phyloP scores from a whole-genome alignment of 768 basidiomycete genomes.

The Xerocomus brunneocitrinus region DNA sequence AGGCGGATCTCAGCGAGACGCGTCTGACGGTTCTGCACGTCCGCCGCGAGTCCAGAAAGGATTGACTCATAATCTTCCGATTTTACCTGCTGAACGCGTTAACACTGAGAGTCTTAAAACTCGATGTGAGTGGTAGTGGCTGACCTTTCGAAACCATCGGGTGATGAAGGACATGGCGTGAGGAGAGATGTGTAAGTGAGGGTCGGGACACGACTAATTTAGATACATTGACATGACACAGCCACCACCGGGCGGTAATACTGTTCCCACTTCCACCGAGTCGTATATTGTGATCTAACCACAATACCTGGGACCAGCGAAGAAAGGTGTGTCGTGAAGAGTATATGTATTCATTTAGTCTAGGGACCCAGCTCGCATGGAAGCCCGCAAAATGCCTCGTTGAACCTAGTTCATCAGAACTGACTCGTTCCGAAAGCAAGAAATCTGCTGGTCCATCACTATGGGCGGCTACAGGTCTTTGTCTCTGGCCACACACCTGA shows the following conservation, averaged over 20 bases:
- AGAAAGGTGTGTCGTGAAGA: too few species aligned
- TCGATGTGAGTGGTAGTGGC: not conserved
- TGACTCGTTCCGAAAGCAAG: too few species aligned
- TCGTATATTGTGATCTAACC: too few species aligned
- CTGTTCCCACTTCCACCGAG: too few species aligned
- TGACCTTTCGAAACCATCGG: slow-evolving; percentile 29
- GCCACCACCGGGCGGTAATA: slow-evolving; percentile 11
- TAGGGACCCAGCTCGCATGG: too few species aligned
- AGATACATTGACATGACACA: slow-evolving; percentile 13
- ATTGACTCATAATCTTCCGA: slow-evolving; percentile 73
- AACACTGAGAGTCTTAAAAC: not conserved
- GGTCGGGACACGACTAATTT: slow-evolving; percentile 13
- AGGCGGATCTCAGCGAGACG: slow-evolving; percentile 79
- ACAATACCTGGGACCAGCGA: too few species aligned
- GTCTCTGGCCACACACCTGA: too few species aligned
- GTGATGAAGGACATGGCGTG: slow-evolving; percentile 28
- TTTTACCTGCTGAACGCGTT: slow-evolving; percentile 7
- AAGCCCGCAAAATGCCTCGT: too few species aligned
- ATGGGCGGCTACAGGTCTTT: too few species aligned
- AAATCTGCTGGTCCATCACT: not conserved
- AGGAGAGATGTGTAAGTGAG: slow-evolving; percentile 1
- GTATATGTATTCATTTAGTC: too few species aligned
- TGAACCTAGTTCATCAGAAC: too few species aligned
- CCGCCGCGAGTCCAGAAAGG: slow-evolving; percentile 58
- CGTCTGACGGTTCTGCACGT: slow-evolving; percentile 70